phyloP scores from a whole-genome alignment of 345 rosid genomes.

The Dovyalis caffra region DNA sequence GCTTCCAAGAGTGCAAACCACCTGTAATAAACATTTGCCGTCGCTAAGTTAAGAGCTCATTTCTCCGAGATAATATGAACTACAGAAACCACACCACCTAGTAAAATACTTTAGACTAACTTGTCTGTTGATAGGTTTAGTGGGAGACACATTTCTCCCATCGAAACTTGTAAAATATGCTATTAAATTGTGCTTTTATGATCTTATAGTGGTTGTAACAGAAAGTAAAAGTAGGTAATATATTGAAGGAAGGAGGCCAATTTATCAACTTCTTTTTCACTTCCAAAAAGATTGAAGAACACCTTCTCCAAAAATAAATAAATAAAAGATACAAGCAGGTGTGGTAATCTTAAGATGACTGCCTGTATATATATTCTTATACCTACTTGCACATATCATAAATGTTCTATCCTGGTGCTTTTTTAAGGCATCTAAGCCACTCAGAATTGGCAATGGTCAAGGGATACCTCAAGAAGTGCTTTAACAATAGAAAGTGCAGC shows the following conservation, averaged over 20 bases:
- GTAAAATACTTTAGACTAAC: neutral
- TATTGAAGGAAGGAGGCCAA: neutral
- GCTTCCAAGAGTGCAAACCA: slow-evolving; percentile 71
- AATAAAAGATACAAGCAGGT: neutral
- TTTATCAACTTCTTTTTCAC: neutral
- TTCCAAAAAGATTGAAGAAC: neutral
- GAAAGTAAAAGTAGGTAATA: neutral
- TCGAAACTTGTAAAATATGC: neutral
- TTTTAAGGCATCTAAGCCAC: neutral
- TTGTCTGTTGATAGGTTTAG: neutral
- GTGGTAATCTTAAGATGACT: neutral
- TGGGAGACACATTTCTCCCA: neutral
- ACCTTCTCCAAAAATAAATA: neutral
- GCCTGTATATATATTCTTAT: neutral
- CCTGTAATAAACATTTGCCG: slow-evolving; percentile 34
- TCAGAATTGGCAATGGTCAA: neutral
- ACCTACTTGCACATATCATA: neutral
- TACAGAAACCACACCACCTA: neutral
- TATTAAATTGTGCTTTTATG: neutral
- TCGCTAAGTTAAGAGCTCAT: neutral
- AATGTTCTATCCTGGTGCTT: neutral
- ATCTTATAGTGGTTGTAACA: neutral
- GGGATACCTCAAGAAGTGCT: slow-evolving; percentile 71
- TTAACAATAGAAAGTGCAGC: slow-evolving; percentile 61
- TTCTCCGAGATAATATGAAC: neutral